phyloP scores from a whole-genome alignment of 768 basidiomycete genomes.

The Tulasnella sp. region DNA sequence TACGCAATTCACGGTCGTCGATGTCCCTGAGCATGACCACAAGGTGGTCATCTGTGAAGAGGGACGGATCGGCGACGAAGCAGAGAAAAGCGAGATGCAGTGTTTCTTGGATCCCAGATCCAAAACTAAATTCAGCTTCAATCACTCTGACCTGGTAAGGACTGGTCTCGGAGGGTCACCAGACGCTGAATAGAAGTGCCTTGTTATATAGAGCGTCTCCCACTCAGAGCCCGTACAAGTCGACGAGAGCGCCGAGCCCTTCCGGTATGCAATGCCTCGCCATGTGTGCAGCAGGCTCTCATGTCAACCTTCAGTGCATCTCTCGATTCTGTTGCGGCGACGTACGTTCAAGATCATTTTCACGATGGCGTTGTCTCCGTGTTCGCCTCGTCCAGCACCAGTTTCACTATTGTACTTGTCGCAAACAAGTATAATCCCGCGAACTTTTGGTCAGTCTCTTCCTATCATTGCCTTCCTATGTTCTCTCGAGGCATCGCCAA shows the following conservation, averaged over 20 bases:
- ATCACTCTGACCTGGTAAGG: slow-evolving; percentile 73
- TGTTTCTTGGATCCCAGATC: slow-evolving; percentile 79
- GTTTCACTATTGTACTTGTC: slow-evolving; percentile 71
- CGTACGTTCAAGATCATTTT: slow-evolving; percentile 75
- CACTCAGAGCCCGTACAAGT: slow-evolving; percentile 55
- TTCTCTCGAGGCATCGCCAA: too few relatives aligned
- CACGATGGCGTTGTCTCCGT: slow-evolving; percentile 65
- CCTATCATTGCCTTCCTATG: too few relatives aligned
- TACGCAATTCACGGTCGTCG: slow-evolving; percentile 76
- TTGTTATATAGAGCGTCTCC: slow-evolving; percentile 58
- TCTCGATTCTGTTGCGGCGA: slow-evolving; percentile 52
- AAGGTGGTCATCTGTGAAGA: slow-evolving; percentile 78
- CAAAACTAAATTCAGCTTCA: slow-evolving; percentile 66
- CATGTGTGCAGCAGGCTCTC: not conserved
- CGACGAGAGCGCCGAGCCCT: slow-evolving; percentile 54
- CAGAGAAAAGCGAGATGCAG: slow-evolving; percentile 35
- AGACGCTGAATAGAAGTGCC: too few relatives aligned
- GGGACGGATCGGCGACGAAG: slow-evolving; percentile 38
- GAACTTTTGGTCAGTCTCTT: slow-evolving; percentile 67
- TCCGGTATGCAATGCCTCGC: slow-evolving; percentile 45
- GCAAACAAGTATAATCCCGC: slow-evolving; percentile 90
- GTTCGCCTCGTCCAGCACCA: slow-evolving; percentile 36
- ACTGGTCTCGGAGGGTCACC: slow-evolving; percentile 11
- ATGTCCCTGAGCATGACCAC: slow-evolving; percentile 65
- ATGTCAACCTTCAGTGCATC: slow-evolving; percentile 39